phyloP scores from a whole-genome alignment of 257 asterid genomes.

The Nicotiana undulata region DNA sequence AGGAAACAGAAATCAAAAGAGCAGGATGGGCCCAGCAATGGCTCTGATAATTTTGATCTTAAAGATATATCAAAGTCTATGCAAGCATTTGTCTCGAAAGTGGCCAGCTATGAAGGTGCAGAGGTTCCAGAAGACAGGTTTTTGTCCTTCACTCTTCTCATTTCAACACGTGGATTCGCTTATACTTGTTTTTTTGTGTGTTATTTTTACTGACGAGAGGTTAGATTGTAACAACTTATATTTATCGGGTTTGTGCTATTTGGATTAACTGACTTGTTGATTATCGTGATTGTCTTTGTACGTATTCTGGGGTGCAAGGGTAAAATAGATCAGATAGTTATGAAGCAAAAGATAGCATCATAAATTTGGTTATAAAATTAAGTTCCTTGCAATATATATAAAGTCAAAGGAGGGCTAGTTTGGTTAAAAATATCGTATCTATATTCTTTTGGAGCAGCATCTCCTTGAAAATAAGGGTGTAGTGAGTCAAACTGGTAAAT shows the following conservation, averaged over 20 bases:
- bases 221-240: background rate
- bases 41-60: conserved; percentile 50
- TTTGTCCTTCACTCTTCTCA: conserved; percentile 6
- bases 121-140: conserved; percentile 77
- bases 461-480: background rate
- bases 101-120: conserved; percentile 87
- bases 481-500: background rate
- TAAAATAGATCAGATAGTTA: background rate
- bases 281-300: background rate
- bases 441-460: background rate
- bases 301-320: background rate
- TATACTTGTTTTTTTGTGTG: background rate
- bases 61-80: conserved; percentile 78
- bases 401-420: background rate
- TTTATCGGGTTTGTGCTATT: background rate
- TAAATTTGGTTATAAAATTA: background rate
- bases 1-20: conserved; percentile 53
- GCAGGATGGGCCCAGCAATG: conserved; percentile 34
- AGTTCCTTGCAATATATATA: background rate
- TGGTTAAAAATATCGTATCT: background rate
- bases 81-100: conserved; percentile 65
- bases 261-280: background rate
- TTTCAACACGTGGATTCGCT: background rate
- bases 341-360: background rate
- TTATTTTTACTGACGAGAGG: background rate